Percentiles rank a stretch among this genome's conserved stretches.
phyloP scores from a whole-genome alignment of 2,329 filamentous ascomycete species.

The Hymenoscyphus scutula region DNA sequence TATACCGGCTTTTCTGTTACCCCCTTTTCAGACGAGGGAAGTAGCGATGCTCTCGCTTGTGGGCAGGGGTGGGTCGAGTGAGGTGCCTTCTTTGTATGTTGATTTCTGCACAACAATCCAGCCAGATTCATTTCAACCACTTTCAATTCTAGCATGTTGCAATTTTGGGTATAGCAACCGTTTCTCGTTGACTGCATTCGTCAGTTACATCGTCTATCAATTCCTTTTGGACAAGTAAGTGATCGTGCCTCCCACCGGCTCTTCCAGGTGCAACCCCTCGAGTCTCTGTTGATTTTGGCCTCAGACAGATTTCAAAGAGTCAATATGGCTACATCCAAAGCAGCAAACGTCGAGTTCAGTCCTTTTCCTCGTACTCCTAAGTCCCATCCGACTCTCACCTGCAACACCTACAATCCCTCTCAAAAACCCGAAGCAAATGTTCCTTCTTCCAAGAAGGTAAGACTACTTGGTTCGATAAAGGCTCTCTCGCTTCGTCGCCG shows the following conservation, averaged over 20 bases:
- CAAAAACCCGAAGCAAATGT: neutral
- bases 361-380: slow-evolving; percentile 18
- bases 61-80: neutral
- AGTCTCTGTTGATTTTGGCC: neutral
- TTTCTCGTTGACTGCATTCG: neutral
- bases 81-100: neutral
- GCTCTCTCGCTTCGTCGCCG: slow-evolving; percentile 9
- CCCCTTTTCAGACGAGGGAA: slow-evolving; percentile 6
- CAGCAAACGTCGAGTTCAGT: slow-evolving; percentile 16
- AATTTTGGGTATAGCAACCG: slow-evolving; percentile 24
- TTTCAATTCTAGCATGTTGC: slow-evolving; percentile 12
- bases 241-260: too few relatives aligned
- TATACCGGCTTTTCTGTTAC: neutral
- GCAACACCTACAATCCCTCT: neutral
- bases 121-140: slow-evolving; percentile 6
- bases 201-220: slow-evolving; percentile 1
- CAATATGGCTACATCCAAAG: slow-evolving; percentile 22
- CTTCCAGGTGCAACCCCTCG: too few relatives aligned
- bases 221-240: neutral
- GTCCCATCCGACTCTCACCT: neutral
- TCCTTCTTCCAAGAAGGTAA: slow-evolving; percentile 3
- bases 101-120: neutral
- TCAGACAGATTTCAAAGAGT: slow-evolving; percentile 5
- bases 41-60: neutral
- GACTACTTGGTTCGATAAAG: slow-evolving; percentile 17